Evolutionary conservation across 129 eudicot genomes (phyloP).

Genomic region (Sambucus nigra): DNA sequence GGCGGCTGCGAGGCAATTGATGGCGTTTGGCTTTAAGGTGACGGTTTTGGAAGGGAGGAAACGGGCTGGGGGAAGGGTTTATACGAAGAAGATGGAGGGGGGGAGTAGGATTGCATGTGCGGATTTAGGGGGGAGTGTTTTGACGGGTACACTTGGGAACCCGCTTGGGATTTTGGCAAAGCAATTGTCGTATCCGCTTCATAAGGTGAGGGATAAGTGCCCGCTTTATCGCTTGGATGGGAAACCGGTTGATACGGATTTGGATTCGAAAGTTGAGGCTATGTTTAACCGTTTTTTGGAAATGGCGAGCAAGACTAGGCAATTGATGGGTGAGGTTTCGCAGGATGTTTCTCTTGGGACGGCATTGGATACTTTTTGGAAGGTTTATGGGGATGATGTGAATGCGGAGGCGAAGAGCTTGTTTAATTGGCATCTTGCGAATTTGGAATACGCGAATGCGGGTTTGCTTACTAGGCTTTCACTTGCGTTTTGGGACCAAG

Average conservation of each 20-base stretch:
- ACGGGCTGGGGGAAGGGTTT: conserved; percentile 90
- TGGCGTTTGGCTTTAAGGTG: conserved; percentile 86
- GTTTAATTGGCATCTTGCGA: conserved; percentile 96
- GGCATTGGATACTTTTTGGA: conserved; percentile 78
- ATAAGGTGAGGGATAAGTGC: conserved; percentile 89
- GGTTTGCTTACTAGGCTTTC: conserved; percentile 84
- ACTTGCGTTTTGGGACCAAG: conserved; percentile 97
- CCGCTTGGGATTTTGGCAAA: conserved; percentile 92
- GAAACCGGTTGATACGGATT: conserved; percentile 53
- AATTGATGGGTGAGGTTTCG: conserved; percentile 88
- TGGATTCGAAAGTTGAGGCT: conserved; percentile 65
- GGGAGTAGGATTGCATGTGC: conserved; percentile 57
- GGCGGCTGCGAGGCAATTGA: conserved; percentile 90
- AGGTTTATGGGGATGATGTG: conserved; percentile 36
- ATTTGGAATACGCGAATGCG: conserved; percentile 92
- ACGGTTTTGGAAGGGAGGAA: conserved; percentile 87
- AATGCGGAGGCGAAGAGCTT: conserved; percentile 35
- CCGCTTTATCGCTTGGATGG: conserved; percentile 82
- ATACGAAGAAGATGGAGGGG: conserved; percentile 67
- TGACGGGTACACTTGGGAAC: conserved; percentile 92
- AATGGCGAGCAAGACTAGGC: conserved; percentile 68
- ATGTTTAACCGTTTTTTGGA: conserved; percentile 71
- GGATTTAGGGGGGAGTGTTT: conserved; percentile 97
- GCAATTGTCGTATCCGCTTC: conserved; percentile 69
- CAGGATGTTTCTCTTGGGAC: conserved; percentile 98